Conservation (phyloP, 257 asterid species). For the Solanum pinnatisectum region DNA sequence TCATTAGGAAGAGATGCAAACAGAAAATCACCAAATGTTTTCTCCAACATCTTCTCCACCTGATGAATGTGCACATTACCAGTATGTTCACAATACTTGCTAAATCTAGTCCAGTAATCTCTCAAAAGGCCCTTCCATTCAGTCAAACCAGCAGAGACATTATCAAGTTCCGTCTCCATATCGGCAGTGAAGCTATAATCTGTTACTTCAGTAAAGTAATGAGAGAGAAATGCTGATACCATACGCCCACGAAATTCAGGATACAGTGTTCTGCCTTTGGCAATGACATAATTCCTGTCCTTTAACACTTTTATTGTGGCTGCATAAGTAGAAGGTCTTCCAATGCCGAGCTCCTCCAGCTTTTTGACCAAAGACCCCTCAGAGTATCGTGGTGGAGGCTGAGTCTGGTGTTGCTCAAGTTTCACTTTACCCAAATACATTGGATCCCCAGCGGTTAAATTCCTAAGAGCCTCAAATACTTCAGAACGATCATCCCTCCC, state of each 20-base stretch:
- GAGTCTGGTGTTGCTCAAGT: slow-evolving; percentile 60
- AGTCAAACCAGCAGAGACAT: slow-evolving; percentile 82
- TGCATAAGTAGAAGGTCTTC: slow-evolving; percentile 97
- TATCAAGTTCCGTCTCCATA: slow-evolving; percentile 95
- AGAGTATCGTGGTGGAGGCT: slow-evolving; percentile 73
- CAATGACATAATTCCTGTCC: slow-evolving; percentile 70
- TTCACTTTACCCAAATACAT: slow-evolving; percentile 45
- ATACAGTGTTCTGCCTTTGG: slow-evolving; percentile 42
- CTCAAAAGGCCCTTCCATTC: slow-evolving; percentile 96
- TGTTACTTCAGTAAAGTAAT: slow-evolving; percentile 81
- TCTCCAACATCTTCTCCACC: slow-evolving; percentile 96
- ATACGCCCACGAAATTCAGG: slow-evolving; percentile 98
- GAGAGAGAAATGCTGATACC: slow-evolving; percentile 86
- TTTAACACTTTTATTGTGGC: slow-evolving; percentile 74
- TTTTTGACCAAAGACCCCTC: slow-evolving; percentile 79
- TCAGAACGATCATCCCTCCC: slow-evolving; percentile 21
- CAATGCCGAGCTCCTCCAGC: slow-evolving; percentile 96
- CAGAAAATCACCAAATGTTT: slow-evolving; percentile 60
- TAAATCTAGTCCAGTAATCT: slow-evolving; percentile 94
- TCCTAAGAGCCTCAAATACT: slow-evolving; percentile 41
- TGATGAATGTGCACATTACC: slow-evolving; percentile 56
- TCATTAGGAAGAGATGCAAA: slow-evolving; percentile 61
- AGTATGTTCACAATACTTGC: slow-evolving; percentile 67
- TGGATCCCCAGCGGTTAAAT: slow-evolving; percentile 41
- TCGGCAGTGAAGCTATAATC: slow-evolving; percentile 95